Conservation (phyloP, 805 yeast species). For the Ogataea salicorniae region DNA sequence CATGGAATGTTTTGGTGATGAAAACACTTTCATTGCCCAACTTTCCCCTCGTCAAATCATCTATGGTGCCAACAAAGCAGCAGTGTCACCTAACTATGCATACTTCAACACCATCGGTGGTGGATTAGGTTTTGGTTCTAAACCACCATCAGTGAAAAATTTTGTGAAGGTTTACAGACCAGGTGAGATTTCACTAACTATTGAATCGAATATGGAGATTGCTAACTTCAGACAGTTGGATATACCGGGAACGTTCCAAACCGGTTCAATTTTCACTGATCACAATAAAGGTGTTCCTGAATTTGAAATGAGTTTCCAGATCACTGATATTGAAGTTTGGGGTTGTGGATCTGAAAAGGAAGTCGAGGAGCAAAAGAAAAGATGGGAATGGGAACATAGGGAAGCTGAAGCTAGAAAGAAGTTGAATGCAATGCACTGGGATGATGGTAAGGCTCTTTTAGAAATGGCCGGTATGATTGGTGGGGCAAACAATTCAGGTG, state of each 20-base stretch:
- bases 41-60: slow-evolving; percentile 61
- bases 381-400: slow-evolving; percentile 88
- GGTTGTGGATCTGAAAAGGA: slow-evolving; percentile 83
- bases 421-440: slow-evolving; percentile 58
- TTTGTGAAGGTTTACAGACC: slow-evolving; percentile 44
- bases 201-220: slow-evolving; percentile 75
- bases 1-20: slow-evolving; percentile 67
- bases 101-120: slow-evolving; percentile 72
- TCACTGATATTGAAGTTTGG: slow-evolving; percentile 83
- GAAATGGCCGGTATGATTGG: slow-evolving; percentile 75
- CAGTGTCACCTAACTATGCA: slow-evolving; percentile 30
- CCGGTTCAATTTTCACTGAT: slow-evolving; percentile 28
- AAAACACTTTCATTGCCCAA: slow-evolving; percentile 53
- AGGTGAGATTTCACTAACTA: slow-evolving; percentile 74
- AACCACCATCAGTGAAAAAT: slow-evolving; percentile 55
- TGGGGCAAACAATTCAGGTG: slow-evolving; percentile 39
- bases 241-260: slow-evolving; percentile 43
- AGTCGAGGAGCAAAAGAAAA: slow-evolving; percentile 65
- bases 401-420: slow-evolving; percentile 77
- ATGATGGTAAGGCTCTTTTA: slow-evolving; percentile 79
- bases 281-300: slow-evolving; percentile 27
- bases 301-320: slow-evolving; percentile 65
- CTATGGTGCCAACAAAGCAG: slow-evolving; percentile 29
- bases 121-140: slow-evolving; percentile 78
- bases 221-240: slow-evolving; percentile 73